Conservation (phyloP, 2,329 filamentous ascomycete genomes). For the Nemania bipapillata region DNA sequence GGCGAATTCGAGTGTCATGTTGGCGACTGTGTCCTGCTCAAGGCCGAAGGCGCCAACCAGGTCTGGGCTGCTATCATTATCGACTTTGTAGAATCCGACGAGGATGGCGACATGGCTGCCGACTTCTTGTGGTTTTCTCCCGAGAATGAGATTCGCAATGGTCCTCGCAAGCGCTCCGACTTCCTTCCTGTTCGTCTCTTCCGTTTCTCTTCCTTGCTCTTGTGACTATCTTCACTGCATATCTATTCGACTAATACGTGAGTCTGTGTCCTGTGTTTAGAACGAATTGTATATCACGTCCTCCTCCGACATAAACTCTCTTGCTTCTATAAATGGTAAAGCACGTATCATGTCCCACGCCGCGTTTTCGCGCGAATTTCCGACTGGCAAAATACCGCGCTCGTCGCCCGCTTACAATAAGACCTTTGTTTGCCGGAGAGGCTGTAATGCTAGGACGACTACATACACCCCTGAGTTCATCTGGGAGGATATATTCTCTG, state of each 20-base stretch:
- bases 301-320: conserved; percentile 85
- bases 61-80: conserved; percentile 93
- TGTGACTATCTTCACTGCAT: conserved; percentile 31
- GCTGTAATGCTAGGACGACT: conserved; percentile 87
- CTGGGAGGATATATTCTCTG: conserved; percentile 86
- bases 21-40: conserved; percentile 86
- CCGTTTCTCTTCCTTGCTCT: not conserved
- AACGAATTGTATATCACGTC: conserved; percentile 94
- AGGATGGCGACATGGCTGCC: conserved; percentile 80
- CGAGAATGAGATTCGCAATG: conserved; percentile 86
- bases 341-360: conserved; percentile 80
- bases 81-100: conserved; percentile 79
- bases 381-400: conserved; percentile 78
- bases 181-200: conserved; percentile 69
- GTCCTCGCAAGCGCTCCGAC: conserved; percentile 82
- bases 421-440: conserved; percentile 87
- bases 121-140: conserved; percentile 97
- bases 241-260: conserved; percentile 16
- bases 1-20: conserved; percentile 81
- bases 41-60: conserved; percentile 85
- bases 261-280: conserved; percentile 51
- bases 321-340: conserved; percentile 90
- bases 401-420: conserved; percentile 81
- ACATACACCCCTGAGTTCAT: conserved; percentile 91
- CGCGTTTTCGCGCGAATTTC: conserved; percentile 74